Conservation (phyloP, 306 rosid species). For the Castanea crenata region DNA sequence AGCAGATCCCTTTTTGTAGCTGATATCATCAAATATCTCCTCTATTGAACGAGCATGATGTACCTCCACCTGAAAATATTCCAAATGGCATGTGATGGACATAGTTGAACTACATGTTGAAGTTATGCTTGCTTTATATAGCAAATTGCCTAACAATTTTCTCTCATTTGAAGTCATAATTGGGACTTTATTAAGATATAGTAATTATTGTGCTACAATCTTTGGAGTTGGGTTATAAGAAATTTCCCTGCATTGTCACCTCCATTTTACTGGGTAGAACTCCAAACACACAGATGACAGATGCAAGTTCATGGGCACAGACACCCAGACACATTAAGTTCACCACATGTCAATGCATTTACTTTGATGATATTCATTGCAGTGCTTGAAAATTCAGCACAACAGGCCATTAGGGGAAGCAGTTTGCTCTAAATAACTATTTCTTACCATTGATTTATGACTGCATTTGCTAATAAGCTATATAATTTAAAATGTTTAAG, state of each 20-base stretch:
- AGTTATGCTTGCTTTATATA: background rate
- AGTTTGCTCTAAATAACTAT: background rate
- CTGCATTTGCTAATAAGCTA: background rate
- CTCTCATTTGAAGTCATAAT: background rate
- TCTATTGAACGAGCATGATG: conserved; percentile 48
- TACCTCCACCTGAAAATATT: conserved; percentile 52
- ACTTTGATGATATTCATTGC: background rate
- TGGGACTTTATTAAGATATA: background rate
- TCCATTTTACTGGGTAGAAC: background rate
- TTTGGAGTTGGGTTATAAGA: background rate
- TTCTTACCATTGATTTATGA: conserved; percentile 1
- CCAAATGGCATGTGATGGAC: background rate
- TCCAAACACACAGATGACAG: background rate
- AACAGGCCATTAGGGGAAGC: background rate
- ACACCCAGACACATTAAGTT: background rate
- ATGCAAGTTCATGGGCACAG: too few relatives aligned
- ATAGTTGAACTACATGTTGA: conserved; percentile 1
- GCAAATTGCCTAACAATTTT: background rate
- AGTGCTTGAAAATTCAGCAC: background rate
- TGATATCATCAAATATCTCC: conserved; percentile 52
- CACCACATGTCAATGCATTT: background rate
- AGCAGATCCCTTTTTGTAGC: conserved; percentile 61
- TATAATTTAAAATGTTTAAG: background rate
- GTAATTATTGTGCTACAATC: background rate
- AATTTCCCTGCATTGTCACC: background rate